phyloP scores from a whole-genome alignment of 495 filamentous ascomycete species.

The Penicillium nucicola region DNA sequence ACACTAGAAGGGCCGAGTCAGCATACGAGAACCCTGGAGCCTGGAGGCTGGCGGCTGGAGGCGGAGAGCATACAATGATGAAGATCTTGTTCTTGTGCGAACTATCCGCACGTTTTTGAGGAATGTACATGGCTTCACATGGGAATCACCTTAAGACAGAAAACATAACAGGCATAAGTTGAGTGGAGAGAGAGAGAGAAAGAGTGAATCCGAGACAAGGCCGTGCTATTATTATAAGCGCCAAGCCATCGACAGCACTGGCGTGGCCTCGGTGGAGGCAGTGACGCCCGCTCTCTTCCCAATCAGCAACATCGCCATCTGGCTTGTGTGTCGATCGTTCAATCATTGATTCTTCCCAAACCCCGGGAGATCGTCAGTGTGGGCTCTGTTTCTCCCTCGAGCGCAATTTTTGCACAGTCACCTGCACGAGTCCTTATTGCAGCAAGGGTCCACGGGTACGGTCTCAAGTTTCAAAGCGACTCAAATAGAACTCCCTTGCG shows the following conservation, averaged over 20 bases:
- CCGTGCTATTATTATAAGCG: too few relatives aligned
- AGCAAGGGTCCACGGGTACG: constrained; percentile 1
- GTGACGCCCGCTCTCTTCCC: too few relatives aligned
- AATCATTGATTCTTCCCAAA: too few relatives aligned
- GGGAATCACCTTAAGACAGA: too few relatives aligned
- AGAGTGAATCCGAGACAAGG: too few relatives aligned
- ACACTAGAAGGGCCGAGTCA: constrained; percentile 16
- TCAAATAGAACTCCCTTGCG: constrained; percentile 2
- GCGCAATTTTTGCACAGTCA: neutral
- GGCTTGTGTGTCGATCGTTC: too few relatives aligned
- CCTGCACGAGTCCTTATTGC: constrained; percentile 3
- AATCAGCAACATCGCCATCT: too few relatives aligned
- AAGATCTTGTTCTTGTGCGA: constrained; percentile 21
- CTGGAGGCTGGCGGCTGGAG: neutral
- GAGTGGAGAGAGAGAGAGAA: too few relatives aligned
- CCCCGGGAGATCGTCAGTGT: too few relatives aligned
- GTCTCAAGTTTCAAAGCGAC: neutral
- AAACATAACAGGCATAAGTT: too few relatives aligned
- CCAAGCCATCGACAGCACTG: too few relatives aligned
- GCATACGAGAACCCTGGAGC: neutral
- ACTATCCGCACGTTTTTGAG: constrained; percentile 18
- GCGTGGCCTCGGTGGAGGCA: too few relatives aligned
- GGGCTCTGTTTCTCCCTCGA: neutral
- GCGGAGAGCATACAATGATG: constrained; percentile 25
- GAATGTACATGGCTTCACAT: constrained; percentile 22